Base-by-base conservation (phyloP, 2,329 filamentous ascomycete species). In the Penicillium palitans region DNA sequence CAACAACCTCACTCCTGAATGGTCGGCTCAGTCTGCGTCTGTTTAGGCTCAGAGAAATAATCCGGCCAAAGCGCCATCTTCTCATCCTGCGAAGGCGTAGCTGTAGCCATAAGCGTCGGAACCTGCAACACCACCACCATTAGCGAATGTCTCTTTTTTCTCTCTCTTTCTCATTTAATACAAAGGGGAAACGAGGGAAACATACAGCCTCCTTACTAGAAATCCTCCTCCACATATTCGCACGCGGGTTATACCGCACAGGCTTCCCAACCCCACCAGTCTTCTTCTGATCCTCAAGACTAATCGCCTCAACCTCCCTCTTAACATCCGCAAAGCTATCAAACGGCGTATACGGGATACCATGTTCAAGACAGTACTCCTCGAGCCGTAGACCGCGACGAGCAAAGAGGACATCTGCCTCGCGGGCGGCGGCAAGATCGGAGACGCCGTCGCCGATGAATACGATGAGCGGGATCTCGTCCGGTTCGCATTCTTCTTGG, bases 361-460 rank as follows among this genome's bases (percentile, higher is more conserved):
- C 75, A 73, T 88, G 80, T 70, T 87, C 84, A 57, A 81, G 65
- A 72, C 87, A 89, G 73, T 89, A 87, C 68, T 88, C 83, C 72
- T 89, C 87, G 17, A 89, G 77, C 2, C 83, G 77, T 40, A 89
- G 76, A 0, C 87, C 86, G n/a, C 82, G 80, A 12, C 87, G 81
- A 0, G 87, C 86, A 67, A 89, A 89, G 12, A 90, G 81, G 0
- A 89, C 84, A 67, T 89, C 87, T 1, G 87, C 85, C 68, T 89
- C 81, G 31, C 85, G 79, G 1, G 87, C 86, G 3, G 86, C 87
- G 0, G 87, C 81, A 1, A 89, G 79, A 67, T 89, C 87, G 0
- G 84, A 87, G 6, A 89, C 85, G 24, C 87, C 87, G 67, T 89
- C 87, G 49, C 87, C 87, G 63, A 89, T 88, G 74, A 89, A 90